Percentiles rank a stretch among this genome's conserved stretches.
These are phyloP conservation scores for Pseudohyphozyma bogoriensis DNA, from an alignment of 768 basidiomycete genomes.

Conservation along the genomic window DNA sequence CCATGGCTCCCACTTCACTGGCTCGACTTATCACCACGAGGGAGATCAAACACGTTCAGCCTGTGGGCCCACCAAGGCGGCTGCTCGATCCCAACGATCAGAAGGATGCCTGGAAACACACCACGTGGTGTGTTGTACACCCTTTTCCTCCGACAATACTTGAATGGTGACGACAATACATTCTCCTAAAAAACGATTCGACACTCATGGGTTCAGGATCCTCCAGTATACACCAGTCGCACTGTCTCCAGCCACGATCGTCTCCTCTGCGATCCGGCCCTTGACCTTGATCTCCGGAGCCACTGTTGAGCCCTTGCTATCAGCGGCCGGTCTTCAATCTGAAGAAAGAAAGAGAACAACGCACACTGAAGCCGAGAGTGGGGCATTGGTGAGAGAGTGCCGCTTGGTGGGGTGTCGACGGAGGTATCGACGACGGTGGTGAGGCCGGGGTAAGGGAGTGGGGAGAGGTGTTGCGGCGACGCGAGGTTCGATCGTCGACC, in stretches of 20 bases:
- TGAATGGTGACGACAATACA: too few relatives aligned
- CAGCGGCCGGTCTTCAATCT: not conserved
- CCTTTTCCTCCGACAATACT: too few relatives aligned
- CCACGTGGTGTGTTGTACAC: too few relatives aligned
- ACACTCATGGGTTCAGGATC: constrained; percentile 29
- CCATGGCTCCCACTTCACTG: too few relatives aligned
- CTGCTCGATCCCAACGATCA: too few relatives aligned
- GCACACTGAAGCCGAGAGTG: constrained; percentile 38
- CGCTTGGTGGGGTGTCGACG: constrained; percentile 33
- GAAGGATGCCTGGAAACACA: too few relatives aligned
- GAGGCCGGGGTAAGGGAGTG: constrained; percentile 28
- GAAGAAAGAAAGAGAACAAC: not conserved
- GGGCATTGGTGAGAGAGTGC: constrained; percentile 39
- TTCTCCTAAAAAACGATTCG: too few relatives aligned
- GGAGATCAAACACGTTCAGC: too few relatives aligned
- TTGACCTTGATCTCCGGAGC: constrained; percentile 33
- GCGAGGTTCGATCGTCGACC: constrained; percentile 40
- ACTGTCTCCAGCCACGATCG: constrained; percentile 38
- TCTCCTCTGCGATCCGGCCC: constrained; percentile 37
- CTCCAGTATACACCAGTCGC: constrained; percentile 40
- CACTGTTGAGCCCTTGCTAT: not conserved
- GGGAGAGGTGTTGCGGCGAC: constrained; percentile 41
- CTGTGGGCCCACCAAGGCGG: too few relatives aligned
- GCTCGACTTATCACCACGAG: too few relatives aligned
- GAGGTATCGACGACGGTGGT: not conserved